Base-by-base conservation (phyloP, 768 basidiomycete species). In the Phlegmacium glaucopus region DNA sequence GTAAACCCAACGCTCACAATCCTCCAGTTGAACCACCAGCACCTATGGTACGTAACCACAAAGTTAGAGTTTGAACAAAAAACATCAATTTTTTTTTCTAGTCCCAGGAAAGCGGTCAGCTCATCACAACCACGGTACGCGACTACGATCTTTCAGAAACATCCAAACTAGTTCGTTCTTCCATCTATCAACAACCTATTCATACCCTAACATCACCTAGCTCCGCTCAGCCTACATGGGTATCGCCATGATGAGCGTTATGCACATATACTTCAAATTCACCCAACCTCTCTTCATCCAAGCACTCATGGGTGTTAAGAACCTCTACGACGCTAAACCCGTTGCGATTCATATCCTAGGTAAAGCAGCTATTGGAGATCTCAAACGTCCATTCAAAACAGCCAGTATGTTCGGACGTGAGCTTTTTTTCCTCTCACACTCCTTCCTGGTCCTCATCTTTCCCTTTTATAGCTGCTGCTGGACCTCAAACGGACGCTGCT, bases 231-330 rank as follows among this genome's bases (percentile, higher is more conserved):
- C 73, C 7, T 88, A 78, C 67, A 78, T 82, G 67, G 85, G 87
- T 53, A 66, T 92, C 59, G 86, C 83, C 42, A 90, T 92, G 85
- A 94, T 94, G 88, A 77, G 61, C 49, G 86, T 94, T 76, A 83
- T 97, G 74, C 95, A 99, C 72, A 51, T 87, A 44, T 98, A 97
- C 79, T 74, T 98, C 72, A 83, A 89, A 64, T 97, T 90, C 79
- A 94, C 93, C 6, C 94, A 95, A 62, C 95, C 95, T 6, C 81
- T 98, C 55, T 95, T 97, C 71, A 87, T 97, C 55, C 95, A 97
- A 66, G 80, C 80, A 10, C 78, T 99, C 56, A 96, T 95, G 92
- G 90, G 90, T n/a, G 48, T 96, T 61, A 98, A 99, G 75, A 79
- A 77, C 37, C 66, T 94, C 25, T 90, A 87, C 66, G 94, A 97